Conservation (phyloP, 2,329 filamentous ascomycete species). For the Thielaviopsis punctulata region DNA sequence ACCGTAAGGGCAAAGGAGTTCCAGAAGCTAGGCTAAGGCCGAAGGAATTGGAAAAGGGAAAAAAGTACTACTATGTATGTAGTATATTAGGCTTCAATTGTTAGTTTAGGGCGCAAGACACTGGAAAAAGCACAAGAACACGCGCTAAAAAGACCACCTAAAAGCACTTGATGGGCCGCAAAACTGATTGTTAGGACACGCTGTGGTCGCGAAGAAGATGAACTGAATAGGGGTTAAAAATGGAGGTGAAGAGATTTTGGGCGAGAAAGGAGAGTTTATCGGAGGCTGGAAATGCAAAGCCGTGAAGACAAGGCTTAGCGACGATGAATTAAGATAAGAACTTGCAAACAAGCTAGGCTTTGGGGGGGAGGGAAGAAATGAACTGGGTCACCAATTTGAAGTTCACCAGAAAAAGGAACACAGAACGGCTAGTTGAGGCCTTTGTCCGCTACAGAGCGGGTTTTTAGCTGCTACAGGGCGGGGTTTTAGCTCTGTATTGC, state of each 20-base stretch:
- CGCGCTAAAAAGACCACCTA: background rate
- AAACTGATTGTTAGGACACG: background rate
- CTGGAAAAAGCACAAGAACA: background rate
- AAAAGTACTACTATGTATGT: background rate
- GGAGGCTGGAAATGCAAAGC: background rate
- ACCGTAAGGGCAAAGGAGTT: background rate
- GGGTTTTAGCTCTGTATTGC: too few species aligned
- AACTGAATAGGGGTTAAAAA: background rate
- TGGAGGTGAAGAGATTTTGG: background rate
- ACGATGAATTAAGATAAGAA: background rate
- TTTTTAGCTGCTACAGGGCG: too few species aligned
- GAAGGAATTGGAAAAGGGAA: background rate
- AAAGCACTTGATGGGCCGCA: background rate
- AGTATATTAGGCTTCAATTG: too few species aligned
- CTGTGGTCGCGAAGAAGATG: background rate
- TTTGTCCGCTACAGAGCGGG: too few species aligned
- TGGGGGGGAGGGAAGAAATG: background rate
- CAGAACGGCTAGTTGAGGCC: background rate
- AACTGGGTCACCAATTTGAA: background rate
- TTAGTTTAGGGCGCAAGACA: background rate
- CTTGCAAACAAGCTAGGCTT: background rate
- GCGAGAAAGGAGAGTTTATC: background rate
- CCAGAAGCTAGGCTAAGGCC: background rate
- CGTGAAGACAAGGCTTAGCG: background rate
- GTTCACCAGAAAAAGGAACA: background rate